phyloP scores from a whole-genome alignment of 78 protist species.

The Dictyostelium purpureum region DNA sequence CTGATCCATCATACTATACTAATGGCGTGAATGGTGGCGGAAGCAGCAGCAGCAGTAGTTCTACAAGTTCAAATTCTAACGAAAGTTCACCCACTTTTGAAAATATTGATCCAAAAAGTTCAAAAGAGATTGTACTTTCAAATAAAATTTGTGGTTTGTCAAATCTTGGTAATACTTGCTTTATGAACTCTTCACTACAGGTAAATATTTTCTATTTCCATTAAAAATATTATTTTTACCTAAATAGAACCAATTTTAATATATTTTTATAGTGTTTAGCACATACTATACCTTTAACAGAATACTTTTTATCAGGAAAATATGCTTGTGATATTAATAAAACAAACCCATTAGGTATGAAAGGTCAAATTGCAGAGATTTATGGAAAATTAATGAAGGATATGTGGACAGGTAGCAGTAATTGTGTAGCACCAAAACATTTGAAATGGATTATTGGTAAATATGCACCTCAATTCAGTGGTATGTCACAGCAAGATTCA shows the following conservation, averaged over 20 bases:
- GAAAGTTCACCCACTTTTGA: constrained; percentile 1
- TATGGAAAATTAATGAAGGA: constrained; percentile 83
- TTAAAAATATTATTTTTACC: too few species aligned
- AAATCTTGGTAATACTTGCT: constrained; percentile 94
- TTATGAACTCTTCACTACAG: constrained; percentile 94
- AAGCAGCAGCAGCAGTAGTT: neutral
- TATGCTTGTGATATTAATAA: constrained; percentile 82
- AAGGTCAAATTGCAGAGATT: constrained; percentile 88
- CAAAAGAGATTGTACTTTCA: neutral
- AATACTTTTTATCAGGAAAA: constrained; percentile 77
- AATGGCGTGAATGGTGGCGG: neutral
- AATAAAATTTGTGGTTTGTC: constrained; percentile 65
- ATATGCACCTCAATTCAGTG: constrained; percentile 88
- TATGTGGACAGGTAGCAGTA: constrained; percentile 86
- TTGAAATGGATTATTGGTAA: constrained; percentile 85
- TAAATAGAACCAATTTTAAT: too few species aligned
- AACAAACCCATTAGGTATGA: constrained; percentile 88
- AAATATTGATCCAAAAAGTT: neutral
- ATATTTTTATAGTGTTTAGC: constrained; percentile 86
- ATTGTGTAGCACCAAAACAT: constrained; percentile 79
- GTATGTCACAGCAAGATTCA: constrained; percentile 92
- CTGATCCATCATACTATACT: neutral
- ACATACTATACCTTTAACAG: constrained; percentile 72
- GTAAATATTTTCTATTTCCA: neutral
- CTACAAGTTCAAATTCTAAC: neutral